Evolutionary conservation across 495 filamentous ascomycete species (phyloP).

Genomic region (Glarea lozoyensis): DNA sequence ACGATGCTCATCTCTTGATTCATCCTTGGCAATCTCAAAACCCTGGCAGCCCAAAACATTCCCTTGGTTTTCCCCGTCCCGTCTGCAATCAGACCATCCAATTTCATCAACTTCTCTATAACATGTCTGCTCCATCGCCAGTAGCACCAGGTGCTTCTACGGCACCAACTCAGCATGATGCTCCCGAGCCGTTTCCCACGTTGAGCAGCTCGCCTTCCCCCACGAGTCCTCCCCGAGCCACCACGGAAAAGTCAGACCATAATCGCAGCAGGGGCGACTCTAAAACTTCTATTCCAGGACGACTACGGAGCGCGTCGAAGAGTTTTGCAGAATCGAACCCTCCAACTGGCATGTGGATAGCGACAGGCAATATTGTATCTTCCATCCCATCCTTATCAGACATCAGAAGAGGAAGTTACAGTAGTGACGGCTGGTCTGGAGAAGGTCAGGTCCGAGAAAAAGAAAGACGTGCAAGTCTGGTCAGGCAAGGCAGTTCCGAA

Average conservation of each 20-base stretch:
- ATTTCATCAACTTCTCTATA: not conserved
- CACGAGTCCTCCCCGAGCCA: conserved; percentile 6
- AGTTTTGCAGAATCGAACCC: conserved; percentile 37
- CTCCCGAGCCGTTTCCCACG: conserved; percentile 16
- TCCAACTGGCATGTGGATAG: conserved; percentile 44
- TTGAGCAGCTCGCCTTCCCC: conserved; percentile 5
- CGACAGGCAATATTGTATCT: conserved; percentile 34
- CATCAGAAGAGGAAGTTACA: conserved; percentile 19
- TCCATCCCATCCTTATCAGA: conserved; percentile 16
- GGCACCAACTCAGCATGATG: conserved; percentile 1
- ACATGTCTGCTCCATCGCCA: not conserved
- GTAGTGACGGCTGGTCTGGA: conserved; percentile 17
- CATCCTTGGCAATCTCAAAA: too few relatives aligned
- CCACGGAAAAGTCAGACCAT: conserved; percentile 3
- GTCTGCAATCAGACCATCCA: too few relatives aligned
- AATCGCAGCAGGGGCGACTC: conserved; percentile 18
- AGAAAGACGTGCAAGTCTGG: conserved; percentile 11
- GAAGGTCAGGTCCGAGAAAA: conserved; percentile 19
- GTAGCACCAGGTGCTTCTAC: not conserved
- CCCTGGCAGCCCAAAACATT: too few relatives aligned
- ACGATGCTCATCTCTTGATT: too few relatives aligned
- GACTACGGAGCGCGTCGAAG: conserved; percentile 32
- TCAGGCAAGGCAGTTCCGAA: conserved; percentile 6
- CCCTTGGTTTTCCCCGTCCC: too few relatives aligned
- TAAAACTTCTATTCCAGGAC: conserved; percentile 21